Conservation (phyloP, 1,284 basidiomycete genomes). For the Apiotrichum gamsii region DNA sequence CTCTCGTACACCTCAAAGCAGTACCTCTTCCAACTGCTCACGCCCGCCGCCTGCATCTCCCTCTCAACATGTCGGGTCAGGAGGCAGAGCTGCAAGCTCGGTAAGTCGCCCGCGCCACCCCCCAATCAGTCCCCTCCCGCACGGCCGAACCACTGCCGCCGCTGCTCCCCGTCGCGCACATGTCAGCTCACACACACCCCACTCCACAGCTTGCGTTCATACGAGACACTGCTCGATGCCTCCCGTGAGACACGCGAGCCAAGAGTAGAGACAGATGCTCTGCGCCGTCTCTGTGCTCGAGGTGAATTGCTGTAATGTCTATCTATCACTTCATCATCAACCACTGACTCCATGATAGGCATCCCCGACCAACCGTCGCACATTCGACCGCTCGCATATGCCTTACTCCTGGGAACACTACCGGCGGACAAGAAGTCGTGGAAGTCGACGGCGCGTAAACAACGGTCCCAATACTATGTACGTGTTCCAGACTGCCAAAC, state of each 20-base stretch:
- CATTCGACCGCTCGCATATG: conserved; percentile 41
- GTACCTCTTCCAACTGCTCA: too few relatives aligned
- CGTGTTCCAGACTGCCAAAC: conserved; percentile 4
- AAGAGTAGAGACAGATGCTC: conserved; percentile 30
- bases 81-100: too few relatives aligned
- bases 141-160: too few relatives aligned
- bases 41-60: too few relatives aligned
- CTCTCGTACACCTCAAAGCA: too few relatives aligned
- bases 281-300: conserved; percentile 36
- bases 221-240: conserved; percentile 39
- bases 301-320: conserved; percentile 33
- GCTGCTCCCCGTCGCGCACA: too few relatives aligned
- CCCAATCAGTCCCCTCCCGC: too few relatives aligned
- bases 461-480: conserved; percentile 36
- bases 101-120: too few relatives aligned
- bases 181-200: too few relatives aligned
- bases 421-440: conserved; percentile 36
- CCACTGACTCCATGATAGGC: too few relatives aligned
- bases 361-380: conserved; percentile 43
- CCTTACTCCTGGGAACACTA: conserved; percentile 36
- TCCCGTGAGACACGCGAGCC: conserved; percentile 28
- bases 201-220: conserved; percentile 35
- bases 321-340: neutral
- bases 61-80: too few relatives aligned
- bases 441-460: conserved; percentile 20